Conservation (phyloP, 108 stramenopile species). For the Skeletonema tropicum region DNA sequence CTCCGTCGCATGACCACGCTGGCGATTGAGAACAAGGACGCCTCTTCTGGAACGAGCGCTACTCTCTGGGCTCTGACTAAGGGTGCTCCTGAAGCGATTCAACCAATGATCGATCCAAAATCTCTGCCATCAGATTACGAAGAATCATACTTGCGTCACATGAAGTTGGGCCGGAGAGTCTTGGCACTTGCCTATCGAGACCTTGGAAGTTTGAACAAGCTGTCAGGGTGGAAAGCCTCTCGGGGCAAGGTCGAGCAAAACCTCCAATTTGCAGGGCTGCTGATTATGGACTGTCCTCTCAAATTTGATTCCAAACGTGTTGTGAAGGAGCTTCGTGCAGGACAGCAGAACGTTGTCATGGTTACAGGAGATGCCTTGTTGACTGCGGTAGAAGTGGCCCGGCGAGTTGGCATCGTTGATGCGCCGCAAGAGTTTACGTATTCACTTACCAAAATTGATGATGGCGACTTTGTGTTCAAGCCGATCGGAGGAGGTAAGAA, state of each 20-base stretch:
- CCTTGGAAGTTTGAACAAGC: conserved; percentile 29
- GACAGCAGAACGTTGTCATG: conserved; percentile 83
- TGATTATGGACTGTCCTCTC: conserved; percentile 93
- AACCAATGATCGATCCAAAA: conserved; percentile 60
- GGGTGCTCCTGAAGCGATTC: conserved; percentile 95
- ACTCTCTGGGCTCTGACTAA: conserved; percentile 77
- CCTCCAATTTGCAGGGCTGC: conserved; percentile 90
- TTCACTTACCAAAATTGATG: conserved; percentile 24
- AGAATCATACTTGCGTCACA: conserved; percentile 76
- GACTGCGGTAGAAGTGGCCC: conserved; percentile 94
- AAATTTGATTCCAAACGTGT: conserved; percentile 91
- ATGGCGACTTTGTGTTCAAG: conserved; percentile 21
- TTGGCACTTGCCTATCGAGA: conserved; percentile 81
- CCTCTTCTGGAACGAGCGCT: conserved; percentile 14
- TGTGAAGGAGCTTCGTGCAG: conserved; percentile 73
- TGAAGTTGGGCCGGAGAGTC: conserved; percentile 86
- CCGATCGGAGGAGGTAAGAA: conserved; percentile 16
- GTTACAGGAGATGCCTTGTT: conserved; percentile 96
- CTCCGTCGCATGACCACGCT: conserved; percentile 90
- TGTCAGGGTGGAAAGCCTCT: conserved; percentile 41
- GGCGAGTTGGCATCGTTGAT: conserved; percentile 79
- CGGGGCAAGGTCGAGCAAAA: conserved; percentile 67
- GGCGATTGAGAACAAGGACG: conserved; percentile 39
- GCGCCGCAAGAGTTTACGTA: conserved; percentile 34
- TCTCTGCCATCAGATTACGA: conserved; percentile 79